Base-by-base conservation (phyloP, 768 basidiomycete species). In the Imleria badia region DNA sequence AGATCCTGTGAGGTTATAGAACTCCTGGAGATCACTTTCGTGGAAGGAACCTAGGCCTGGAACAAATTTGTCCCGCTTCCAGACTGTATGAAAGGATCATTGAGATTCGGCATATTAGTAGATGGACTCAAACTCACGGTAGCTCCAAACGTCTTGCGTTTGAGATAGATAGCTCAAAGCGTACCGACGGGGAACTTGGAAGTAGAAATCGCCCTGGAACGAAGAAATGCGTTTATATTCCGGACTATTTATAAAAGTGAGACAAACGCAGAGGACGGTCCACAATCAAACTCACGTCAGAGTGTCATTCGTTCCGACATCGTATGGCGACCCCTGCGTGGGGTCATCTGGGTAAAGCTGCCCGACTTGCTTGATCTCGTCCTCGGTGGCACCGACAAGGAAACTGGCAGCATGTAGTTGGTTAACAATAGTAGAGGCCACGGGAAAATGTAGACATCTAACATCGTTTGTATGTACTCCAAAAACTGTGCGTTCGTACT, bases 271-370 rank as follows among this genome's bases (percentile, higher is more conserved):
- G 6, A 17, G 9, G 8, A 20, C 19, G 30, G 19, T 19, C 17
- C 12, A 19, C 30, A 13, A 33, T 31, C 26, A 7, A 31, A 45
- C 48, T 10, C 23, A 51, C 36, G 31, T 58, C 38, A 61, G n/a
- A 30, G 51, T 43, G 30, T 62, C 61, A 20, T 51, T 58, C 9
- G 30, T 51, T 12, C 67, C 69, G 6, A 71, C 66, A 20, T 61
- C 59, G 50, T 62, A 69, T 1, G 68, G 68, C 15, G 68, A 69
- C 1, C 68, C 68, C 48, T 64, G 31, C 14, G 53, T 22, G 29
- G 58, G 29, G 5, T 55, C 35, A 1, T 47, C 41, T 2, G 58
- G 58, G 31, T 59, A 59, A 17, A 52, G 23, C 29, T 29, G 6
- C 15, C 36, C 48, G 20, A 56, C 42, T 14, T 19, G 7, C 3